Evolutionary conservation across 148 eudicot genomes (phyloP).

Genomic region (Rhododendron ovatum): DNA sequence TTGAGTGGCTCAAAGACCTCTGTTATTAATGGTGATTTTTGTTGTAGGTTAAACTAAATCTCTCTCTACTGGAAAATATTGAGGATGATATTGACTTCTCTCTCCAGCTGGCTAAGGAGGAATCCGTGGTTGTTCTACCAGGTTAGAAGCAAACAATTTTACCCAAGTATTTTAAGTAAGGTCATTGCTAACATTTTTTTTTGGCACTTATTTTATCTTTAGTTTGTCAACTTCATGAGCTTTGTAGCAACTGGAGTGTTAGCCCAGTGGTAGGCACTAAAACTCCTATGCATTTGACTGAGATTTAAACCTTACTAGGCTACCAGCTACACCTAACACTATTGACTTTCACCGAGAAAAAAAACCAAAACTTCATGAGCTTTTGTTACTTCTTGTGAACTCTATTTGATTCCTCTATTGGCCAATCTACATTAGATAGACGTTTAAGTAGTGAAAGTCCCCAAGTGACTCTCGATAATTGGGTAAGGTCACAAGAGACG

Average conservation of each 20-base stretch:
- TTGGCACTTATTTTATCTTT: neutral
- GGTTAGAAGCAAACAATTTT: conserved; percentile 17
- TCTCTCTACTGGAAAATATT: conserved; percentile 41
- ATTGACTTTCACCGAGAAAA: neutral
- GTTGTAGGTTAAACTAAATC: conserved; percentile 52
- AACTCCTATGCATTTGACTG: neutral
- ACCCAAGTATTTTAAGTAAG: neutral
- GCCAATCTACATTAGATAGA: neutral
- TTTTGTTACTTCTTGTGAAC: neutral
- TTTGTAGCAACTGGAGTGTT: neutral
- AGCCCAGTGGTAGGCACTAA: neutral
- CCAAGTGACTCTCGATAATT: neutral
- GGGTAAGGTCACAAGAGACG: neutral
- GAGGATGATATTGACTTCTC: conserved; percentile 57
- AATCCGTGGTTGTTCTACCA: conserved; percentile 42
- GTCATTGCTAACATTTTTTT: neutral
- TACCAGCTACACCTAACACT: neutral
- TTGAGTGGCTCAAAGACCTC: neutral
- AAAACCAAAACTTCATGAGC: neutral
- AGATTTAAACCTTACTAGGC: neutral
- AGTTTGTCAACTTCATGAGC: neutral
- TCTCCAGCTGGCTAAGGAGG: conserved; percentile 61
- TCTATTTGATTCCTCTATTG: neutral
- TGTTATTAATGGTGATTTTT: neutral
- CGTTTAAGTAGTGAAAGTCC: neutral